These are phyloP conservation scores for Vicia sativa DNA, from an alignment of 306 rosid species.

Conservation along the genomic window DNA sequence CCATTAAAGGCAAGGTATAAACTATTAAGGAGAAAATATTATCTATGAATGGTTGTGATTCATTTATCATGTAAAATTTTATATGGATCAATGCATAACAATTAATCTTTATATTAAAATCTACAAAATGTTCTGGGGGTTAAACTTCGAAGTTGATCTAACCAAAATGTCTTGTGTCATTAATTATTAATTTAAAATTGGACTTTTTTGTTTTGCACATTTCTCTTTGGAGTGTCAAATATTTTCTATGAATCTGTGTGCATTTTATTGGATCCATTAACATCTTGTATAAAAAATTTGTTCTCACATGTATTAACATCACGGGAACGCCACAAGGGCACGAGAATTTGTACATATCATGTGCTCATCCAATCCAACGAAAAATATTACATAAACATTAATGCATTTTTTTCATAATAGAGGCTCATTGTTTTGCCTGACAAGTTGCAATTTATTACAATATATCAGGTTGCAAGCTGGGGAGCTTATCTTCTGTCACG, in stretches of 20 bases:
- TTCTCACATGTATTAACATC: neutral
- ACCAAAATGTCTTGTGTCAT: too few species aligned
- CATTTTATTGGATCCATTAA: neutral
- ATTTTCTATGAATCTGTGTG: neutral
- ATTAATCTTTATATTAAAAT: too few species aligned
- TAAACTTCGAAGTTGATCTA: neutral
- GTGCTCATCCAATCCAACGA: neutral
- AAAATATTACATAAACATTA: neutral
- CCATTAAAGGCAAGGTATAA: too few species aligned
- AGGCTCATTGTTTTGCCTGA: neutral
- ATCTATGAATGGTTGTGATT: too few species aligned
- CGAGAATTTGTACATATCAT: neutral
- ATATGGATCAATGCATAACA: too few species aligned
- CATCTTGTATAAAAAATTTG: neutral
- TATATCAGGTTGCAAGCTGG: conserved; percentile 88
- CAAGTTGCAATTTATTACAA: conserved; percentile 10
- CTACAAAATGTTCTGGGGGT: neutral
- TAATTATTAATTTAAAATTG: too few species aligned
- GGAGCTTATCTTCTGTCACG: conserved; percentile 90
- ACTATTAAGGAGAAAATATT: too few species aligned
- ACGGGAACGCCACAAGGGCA: conserved; percentile 1
- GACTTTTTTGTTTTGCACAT: too few species aligned
- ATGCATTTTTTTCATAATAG: neutral
- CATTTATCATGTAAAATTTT: too few species aligned
- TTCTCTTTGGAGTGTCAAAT: conserved; percentile 1